phyloP scores from a whole-genome alignment of 2,329 filamentous ascomycete genomes.

The Cladosporium sp. region DNA sequence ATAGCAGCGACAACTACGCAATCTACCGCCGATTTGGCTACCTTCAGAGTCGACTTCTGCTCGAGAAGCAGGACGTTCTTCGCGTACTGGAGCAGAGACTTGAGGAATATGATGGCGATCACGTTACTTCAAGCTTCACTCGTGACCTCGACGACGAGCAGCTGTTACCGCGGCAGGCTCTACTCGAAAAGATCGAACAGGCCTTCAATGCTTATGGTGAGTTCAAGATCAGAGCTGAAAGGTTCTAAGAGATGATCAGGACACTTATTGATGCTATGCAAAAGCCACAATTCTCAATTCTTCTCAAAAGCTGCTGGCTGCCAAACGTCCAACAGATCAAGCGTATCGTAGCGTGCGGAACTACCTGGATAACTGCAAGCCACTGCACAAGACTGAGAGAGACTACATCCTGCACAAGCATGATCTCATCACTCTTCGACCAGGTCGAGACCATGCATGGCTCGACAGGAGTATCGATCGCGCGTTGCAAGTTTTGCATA shows the following conservation, averaged over 20 bases:
- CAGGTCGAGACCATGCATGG: slow-evolving; percentile 38
- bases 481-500: slow-evolving; percentile 14
- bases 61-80: slow-evolving; percentile 30
- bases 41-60: slow-evolving; percentile 36
- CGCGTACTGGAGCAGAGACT: slow-evolving; percentile 22
- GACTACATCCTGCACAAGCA: slow-evolving; percentile 36
- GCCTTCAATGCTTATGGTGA: slow-evolving; percentile 15
- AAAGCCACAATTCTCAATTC: not conserved
- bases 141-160: slow-evolving; percentile 15
- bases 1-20: slow-evolving; percentile 40
- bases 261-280: not conserved
- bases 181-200: slow-evolving; percentile 11
- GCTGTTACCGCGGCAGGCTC: not conserved
- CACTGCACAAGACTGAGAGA: slow-evolving; percentile 23
- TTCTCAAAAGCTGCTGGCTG: not conserved
- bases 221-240: not conserved
- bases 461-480: slow-evolving; percentile 35
- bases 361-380: slow-evolving; percentile 21
- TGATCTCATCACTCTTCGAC: slow-evolving; percentile 38
- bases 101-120: not conserved
- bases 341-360: not conserved
- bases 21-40: slow-evolving; percentile 41
- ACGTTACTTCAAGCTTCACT: not conserved
- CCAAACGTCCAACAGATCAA: not conserved
- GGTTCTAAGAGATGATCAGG: not conserved